Evolutionary conservation across 768 basidiomycete species (phyloP).

Genomic region (Mycena vulgaris): DNA sequence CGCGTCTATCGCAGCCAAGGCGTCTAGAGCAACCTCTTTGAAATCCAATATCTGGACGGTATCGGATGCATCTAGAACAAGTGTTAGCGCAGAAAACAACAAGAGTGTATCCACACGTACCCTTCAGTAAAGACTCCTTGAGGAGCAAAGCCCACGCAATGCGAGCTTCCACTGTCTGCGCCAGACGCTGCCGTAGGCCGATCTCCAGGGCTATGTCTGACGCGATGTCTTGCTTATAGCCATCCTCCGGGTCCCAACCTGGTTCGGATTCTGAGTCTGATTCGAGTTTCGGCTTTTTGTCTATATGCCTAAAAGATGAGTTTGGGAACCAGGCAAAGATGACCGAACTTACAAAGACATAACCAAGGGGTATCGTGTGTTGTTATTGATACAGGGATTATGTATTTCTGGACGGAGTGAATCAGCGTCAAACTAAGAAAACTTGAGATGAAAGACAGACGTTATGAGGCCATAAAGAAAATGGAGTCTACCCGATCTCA

Average conservation of each 20-base stretch:
- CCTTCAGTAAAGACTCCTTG: constrained; percentile 54
- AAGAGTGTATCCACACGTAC: constrained; percentile 37
- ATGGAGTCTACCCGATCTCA: too few species aligned
- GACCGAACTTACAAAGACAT: not conserved
- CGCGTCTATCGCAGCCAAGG: constrained; percentile 57
- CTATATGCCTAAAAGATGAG: constrained; percentile 29
- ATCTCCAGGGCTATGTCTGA: constrained; percentile 65
- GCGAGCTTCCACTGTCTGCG: constrained; percentile 58
- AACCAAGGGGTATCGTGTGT: not conserved
- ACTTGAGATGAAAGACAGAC: not conserved
- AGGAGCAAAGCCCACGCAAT: constrained; percentile 66
- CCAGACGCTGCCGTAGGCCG: constrained; percentile 57
- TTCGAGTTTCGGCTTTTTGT: not conserved
- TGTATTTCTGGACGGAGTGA: not conserved
- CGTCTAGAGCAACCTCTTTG: constrained; percentile 59
- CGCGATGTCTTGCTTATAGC: constrained; percentile 31
- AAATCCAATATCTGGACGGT: constrained; percentile 45
- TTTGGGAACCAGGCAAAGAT: not conserved
- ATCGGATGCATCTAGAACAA: constrained; percentile 28
- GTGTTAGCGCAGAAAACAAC: not conserved
- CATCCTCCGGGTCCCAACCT: constrained; percentile 28
- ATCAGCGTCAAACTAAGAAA: not conserved
- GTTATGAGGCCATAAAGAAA: not conserved
- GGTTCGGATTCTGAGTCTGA: constrained; percentile 18
- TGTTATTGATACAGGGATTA: not conserved